Conservation (phyloP, 202 grass and related monocot genomes). For the Digitaria exilis region DNA sequence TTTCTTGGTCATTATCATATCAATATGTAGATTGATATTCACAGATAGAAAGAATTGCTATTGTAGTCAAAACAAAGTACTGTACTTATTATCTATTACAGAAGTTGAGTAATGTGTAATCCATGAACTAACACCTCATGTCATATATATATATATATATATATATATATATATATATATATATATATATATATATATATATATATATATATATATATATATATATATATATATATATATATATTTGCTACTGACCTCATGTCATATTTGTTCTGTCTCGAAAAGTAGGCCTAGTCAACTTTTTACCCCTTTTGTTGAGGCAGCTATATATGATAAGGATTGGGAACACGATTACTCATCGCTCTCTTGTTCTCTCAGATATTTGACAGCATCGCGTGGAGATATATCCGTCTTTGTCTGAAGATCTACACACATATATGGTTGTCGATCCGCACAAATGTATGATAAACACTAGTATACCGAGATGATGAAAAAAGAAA, state of each 20-base stretch:
- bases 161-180: no score
- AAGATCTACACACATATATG: not conserved
- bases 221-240: no score
- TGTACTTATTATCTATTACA: not conserved
- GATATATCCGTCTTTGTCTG: slow-evolving; percentile 12
- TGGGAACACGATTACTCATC: not conserved
- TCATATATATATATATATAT: no score
- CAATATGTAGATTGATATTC: not conserved
- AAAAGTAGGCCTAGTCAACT: not conserved
- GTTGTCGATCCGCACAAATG: not conserved
- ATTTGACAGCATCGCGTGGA: not conserved
- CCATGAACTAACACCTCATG: slow-evolving; percentile 5
- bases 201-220: no score
- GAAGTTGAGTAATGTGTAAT: not conserved
- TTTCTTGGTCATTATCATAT: slow-evolving; percentile 13
- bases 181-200: no score
- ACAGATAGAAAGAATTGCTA: not conserved
- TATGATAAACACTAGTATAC: not conserved
- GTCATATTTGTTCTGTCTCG: slow-evolving; percentile 5
- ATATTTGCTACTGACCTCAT: no score
- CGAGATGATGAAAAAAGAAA: not conserved
- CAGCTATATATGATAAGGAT: not conserved
- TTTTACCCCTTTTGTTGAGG: slow-evolving; percentile 9
- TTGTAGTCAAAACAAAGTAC: not conserved
- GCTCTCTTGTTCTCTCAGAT: not conserved